Evolutionary conservation across 352 stramenopile species (phyloP).

Genomic region (Phytophthora sansomeana): DNA sequence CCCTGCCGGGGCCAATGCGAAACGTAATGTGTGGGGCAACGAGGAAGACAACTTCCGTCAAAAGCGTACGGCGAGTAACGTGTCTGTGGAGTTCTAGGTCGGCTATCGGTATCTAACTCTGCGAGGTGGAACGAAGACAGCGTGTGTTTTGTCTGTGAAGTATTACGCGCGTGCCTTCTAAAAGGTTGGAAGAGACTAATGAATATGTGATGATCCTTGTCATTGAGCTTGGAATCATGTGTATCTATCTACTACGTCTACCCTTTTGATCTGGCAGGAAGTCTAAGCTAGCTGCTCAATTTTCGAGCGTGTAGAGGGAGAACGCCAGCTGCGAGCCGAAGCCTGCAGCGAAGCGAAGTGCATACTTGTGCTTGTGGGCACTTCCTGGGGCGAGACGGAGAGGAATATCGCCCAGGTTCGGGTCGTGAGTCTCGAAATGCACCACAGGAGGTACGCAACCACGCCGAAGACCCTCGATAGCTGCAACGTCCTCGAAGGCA

Average conservation of each 20-base stretch:
- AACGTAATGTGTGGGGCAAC: constrained; percentile 58
- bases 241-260: constrained; percentile 25
- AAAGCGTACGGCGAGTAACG: constrained; percentile 59
- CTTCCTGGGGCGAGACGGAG: constrained; percentile 70
- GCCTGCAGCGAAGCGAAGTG: constrained; percentile 95
- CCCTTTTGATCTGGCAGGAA: constrained; percentile 19
- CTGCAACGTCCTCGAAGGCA: constrained; percentile 96
- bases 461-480: constrained; percentile 91
- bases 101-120: constrained; percentile 27
- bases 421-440: constrained; percentile 92
- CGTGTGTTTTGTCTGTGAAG: constrained; percentile 35
- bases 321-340: constrained; percentile 98
- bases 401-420: constrained; percentile 57
- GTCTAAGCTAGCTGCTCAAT: constrained; percentile 20
- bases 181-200: constrained; percentile 14
- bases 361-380: constrained; percentile 89
- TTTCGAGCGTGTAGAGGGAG: constrained; percentile 91
- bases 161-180: constrained; percentile 20
- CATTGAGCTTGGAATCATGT: constrained; percentile 9
- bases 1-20: constrained; percentile 29
- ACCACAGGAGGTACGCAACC: constrained; percentile 91
- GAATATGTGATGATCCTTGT: constrained; percentile 30
- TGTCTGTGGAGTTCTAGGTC: constrained; percentile 69
- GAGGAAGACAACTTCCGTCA: constrained; percentile 41
- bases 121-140: constrained; percentile 11